A percentile compares a stretch with the other conserved stretches of the same genome.
Evolutionary conservation across 164 flowering plant genomes (phyloP).

Genomic region (Piper longum): DNA sequence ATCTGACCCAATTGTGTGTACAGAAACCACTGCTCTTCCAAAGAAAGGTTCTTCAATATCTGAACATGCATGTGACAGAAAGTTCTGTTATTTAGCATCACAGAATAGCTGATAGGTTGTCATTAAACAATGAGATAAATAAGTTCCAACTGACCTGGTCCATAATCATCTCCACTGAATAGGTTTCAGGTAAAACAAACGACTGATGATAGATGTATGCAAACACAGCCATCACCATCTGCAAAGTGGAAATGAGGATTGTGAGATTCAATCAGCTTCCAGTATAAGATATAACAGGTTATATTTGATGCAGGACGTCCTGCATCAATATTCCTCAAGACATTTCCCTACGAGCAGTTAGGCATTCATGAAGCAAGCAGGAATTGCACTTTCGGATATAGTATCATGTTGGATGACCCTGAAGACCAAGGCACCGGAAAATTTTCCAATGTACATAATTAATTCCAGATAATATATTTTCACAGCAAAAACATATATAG

Average conservation of each 20-base stretch:
- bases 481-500: too few species aligned
- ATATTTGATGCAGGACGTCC: too few species aligned
- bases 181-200: constrained; percentile 49
- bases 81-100: not conserved
- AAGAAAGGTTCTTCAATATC: constrained; percentile 46
- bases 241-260: constrained; percentile 7
- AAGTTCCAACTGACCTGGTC: constrained; percentile 46
- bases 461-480: too few species aligned
- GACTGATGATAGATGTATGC: constrained; percentile 93
- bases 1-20: constrained; percentile 54
- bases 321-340: not conserved
- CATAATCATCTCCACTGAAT: constrained; percentile 57
- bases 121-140: not conserved
- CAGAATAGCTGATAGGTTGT: not conserved
- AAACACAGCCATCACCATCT: constrained; percentile 99
- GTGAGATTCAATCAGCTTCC: not conserved
- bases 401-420: too few species aligned
- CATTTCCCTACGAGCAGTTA: not conserved
- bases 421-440: too few species aligned
- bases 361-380: not conserved
- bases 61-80: constrained; percentile 6
- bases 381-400: too few species aligned
- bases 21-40: constrained; percentile 59
- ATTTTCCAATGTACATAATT: too few species aligned
- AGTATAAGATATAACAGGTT: not conserved